A percentile compares a stretch with the other conserved stretches of the same genome.
Conservation (phyloP, 140 eudicot genomes). For the Erigeron philadelphicus region DNA sequence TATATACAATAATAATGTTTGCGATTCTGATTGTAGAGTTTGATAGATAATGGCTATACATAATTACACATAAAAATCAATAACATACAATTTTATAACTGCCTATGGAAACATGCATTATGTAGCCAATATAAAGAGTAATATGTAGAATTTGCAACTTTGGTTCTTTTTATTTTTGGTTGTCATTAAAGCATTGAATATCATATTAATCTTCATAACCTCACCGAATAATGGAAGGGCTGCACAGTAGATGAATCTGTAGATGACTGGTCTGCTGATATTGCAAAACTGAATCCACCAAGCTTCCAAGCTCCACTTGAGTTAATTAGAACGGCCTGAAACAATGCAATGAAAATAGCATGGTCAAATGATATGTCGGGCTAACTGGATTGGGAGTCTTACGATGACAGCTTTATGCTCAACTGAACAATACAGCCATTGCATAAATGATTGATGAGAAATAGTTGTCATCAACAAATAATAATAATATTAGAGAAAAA, state of each 20-base stretch:
- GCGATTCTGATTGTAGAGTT: constrained; percentile 10
- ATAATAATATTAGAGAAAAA: neutral
- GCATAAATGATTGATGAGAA: constrained; percentile 13
- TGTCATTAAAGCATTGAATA: neutral
- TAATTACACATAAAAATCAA: constrained; percentile 10
- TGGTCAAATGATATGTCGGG: constrained; percentile 12
- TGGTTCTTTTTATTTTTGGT: neutral
- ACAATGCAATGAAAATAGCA: constrained; percentile 29
- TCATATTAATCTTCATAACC: constrained; percentile 20
- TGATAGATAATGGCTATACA: neutral
- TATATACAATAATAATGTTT: constrained; percentile 1
- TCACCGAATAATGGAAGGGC: constrained; percentile 91
- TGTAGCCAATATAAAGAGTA: neutral
- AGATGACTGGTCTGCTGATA: constrained; percentile 65
- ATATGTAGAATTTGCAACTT: neutral
- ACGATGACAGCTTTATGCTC: constrained; percentile 7
- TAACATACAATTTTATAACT: neutral
- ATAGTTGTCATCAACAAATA: constrained; percentile 3
- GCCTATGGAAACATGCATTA: constrained; percentile 8
- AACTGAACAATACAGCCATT: neutral
- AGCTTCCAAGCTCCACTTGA: constrained; percentile 99
- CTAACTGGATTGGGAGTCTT: constrained; percentile 11
- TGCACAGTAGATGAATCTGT: constrained; percentile 50
- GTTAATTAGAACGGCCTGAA: constrained; percentile 79
- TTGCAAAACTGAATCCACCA: constrained; percentile 84